Evolutionary conservation across 2,329 filamentous ascomycete species (phyloP), one percentile per base, ranked within the genome.

Genomic region (Niveomyces coronatus): DNA sequence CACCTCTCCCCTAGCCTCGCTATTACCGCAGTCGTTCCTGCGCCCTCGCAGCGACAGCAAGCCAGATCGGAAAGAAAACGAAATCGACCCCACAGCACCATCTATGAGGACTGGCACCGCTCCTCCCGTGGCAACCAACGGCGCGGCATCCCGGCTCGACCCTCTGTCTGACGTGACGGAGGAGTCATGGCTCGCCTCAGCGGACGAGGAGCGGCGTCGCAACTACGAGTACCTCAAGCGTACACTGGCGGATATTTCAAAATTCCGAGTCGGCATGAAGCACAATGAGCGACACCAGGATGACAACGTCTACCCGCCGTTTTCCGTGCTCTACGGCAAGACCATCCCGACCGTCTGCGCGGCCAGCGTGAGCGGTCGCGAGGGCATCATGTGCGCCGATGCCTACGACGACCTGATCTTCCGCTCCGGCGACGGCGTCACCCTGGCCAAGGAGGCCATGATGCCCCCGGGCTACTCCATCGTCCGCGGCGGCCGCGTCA

Each of bases 381-480:
- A 89, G 38, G 78, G 72, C 0, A 94, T 95, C 47, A 73, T 77
- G 35, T 76, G 77, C 44, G 65, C 76, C 0, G 85, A 93, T 56
- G 80, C 77, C 1, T 95, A 94, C 55, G 86, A 94, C 47, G 81
- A 93, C 49, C 68, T 96, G 3, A 74, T 85, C 0, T 95, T 95
- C 61, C 82, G 83, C 1, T 81, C 80, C 16, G 87, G 88, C 3
- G 88, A 96, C 54, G 89, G 88, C 0, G 88, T 96, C 0, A 86
- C 89, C 39, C 70, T 95, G 6, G 85, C 88, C 0, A 76, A 76
- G 35, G 85, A 89, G 44, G 83, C 87, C 0, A 89, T 93, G 84
- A 60, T 93, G 30, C 88, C 88, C 0, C 63, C 74, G 3, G 87
- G 87, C 0, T 95, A 94, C 54, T 69, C 73, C 34, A 67, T 83